These are phyloP conservation scores for Chenopodium formosanum DNA, from an alignment of 148 eudicot genomes.

Conservation along the genomic window DNA sequence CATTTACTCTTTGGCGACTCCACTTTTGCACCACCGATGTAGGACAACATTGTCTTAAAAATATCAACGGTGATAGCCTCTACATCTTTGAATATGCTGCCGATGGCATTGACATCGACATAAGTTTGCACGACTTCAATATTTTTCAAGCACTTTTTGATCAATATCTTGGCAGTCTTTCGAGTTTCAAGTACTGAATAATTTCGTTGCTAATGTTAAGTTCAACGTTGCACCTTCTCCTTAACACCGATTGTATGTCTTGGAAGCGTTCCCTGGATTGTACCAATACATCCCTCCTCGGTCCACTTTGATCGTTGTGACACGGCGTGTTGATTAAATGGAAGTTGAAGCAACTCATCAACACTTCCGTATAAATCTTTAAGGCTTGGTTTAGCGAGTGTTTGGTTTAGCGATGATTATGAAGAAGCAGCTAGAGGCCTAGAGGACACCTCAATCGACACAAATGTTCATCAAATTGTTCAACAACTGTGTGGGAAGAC, in stretches of 20 bases:
- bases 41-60: slow-evolving; percentile 20
- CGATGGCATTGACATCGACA: background rate
- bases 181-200: slow-evolving; percentile 13
- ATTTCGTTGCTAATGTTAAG: slow-evolving; percentile 9
- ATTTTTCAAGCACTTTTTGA: slow-evolving; percentile 23
- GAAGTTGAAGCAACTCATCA: slow-evolving; percentile 34
- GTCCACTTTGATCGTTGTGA: slow-evolving; percentile 9
- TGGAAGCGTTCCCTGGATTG: slow-evolving; percentile 26
- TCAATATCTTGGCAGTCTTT: slow-evolving; percentile 23
- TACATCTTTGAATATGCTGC: slow-evolving; percentile 17
- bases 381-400: slow-evolving; percentile 15
- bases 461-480: slow-evolving; percentile 19
- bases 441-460: slow-evolving; percentile 19
- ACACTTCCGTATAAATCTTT: slow-evolving; percentile 22
- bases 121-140: slow-evolving; percentile 11
- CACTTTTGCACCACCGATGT: slow-evolving; percentile 7
- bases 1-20: slow-evolving; percentile 5
- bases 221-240: slow-evolving; percentile 29
- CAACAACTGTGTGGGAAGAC: slow-evolving; percentile 12
- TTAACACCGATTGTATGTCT: slow-evolving; percentile 28
- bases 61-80: slow-evolving; percentile 8
- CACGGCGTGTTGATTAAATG: slow-evolving; percentile 15
- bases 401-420: slow-evolving; percentile 27
- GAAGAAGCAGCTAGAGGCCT: slow-evolving; percentile 27
- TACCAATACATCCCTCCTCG: slow-evolving; percentile 27